phyloP scores from a whole-genome alignment of 495 filamentous ascomycete species.

The Tuber umbilicatum region DNA sequence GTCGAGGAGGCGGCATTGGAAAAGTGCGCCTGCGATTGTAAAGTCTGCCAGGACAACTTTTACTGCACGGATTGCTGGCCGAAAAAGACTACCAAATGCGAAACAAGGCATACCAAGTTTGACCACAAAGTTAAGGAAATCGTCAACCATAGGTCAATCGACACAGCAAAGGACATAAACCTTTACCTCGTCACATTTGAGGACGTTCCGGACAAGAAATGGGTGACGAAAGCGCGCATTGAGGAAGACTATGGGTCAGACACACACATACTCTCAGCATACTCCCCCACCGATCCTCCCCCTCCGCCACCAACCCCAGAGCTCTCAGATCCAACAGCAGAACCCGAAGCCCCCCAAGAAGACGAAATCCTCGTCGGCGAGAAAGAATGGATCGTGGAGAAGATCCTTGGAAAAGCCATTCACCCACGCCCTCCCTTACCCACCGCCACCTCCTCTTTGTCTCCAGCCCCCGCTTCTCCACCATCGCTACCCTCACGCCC shows the following conservation, averaged over 20 bases:
- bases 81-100: conserved; percentile 34
- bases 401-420: conserved; percentile 20
- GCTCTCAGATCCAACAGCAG: conserved; percentile 16
- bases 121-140: conserved; percentile 22
- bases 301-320: conserved; percentile 21
- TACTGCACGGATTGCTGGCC: conserved; percentile 41
- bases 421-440: conserved; percentile 20
- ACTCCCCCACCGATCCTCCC: conserved; percentile 5
- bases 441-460: conserved; percentile 19
- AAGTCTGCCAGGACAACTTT: conserved; percentile 38
- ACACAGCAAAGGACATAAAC: conserved; percentile 14
- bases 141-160: conserved; percentile 28
- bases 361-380: conserved; percentile 27
- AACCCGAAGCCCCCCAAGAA: conserved; percentile 19
- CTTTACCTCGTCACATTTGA: conserved; percentile 34
- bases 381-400: conserved; percentile 39
- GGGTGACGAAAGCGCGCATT: conserved; percentile 31
- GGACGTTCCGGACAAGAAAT: conserved; percentile 30
- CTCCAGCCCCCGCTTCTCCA: not conserved
- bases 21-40: conserved; percentile 38
- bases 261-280: conserved; percentile 4
- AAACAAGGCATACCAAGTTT: conserved; percentile 23
- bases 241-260: conserved; percentile 22
- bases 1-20: conserved; percentile 21
- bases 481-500: not conserved